These are phyloP conservation scores for Myriosclerotinia curreyana DNA, from an alignment of 2,329 filamentous ascomycete genomes.

Conservation along the genomic window DNA sequence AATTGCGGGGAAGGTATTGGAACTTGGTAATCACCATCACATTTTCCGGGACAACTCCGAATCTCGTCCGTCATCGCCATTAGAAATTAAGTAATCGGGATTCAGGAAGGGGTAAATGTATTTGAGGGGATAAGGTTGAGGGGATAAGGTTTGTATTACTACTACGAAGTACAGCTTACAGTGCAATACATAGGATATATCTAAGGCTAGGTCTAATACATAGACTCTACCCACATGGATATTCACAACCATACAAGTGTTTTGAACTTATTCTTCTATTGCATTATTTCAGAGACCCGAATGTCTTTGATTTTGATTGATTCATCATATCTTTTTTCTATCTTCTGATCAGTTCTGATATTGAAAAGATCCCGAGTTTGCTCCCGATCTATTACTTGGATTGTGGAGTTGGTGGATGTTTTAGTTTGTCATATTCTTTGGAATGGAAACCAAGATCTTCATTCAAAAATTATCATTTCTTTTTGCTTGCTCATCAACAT, in stretches of 20 bases:
- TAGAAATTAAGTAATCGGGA: neutral
- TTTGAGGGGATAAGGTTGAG: constrained; percentile 12
- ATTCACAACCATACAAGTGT: neutral
- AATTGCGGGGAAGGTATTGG: constrained; percentile 16
- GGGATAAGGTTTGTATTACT: constrained; percentile 6
- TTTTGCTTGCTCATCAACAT: neutral
- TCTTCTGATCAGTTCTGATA: neutral
- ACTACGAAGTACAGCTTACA: too few relatives aligned
- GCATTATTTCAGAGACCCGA: too few relatives aligned
- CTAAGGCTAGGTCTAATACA: too few relatives aligned
- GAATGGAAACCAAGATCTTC: constrained; percentile 7
- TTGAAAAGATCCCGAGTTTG: constrained; percentile 9
- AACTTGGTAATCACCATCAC: neutral
- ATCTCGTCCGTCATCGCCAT: neutral
- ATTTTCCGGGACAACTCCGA: constrained; percentile 20
- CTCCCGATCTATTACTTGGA: neutral
- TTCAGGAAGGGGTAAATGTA: neutral
- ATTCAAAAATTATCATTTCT: neutral
- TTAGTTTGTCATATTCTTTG: constrained; percentile 3
- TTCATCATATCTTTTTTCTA: neutral
- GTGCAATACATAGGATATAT: too few relatives aligned
- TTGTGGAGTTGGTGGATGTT: neutral
- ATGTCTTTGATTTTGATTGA: neutral
- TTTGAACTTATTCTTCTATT: neutral
- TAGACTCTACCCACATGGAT: neutral